Percentiles rank a stretch among this genome's conserved stretches.
These are phyloP conservation scores for Wallacemonas rigidus DNA, from an alignment of 208 protist genomes.

Conservation along the genomic window DNA sequence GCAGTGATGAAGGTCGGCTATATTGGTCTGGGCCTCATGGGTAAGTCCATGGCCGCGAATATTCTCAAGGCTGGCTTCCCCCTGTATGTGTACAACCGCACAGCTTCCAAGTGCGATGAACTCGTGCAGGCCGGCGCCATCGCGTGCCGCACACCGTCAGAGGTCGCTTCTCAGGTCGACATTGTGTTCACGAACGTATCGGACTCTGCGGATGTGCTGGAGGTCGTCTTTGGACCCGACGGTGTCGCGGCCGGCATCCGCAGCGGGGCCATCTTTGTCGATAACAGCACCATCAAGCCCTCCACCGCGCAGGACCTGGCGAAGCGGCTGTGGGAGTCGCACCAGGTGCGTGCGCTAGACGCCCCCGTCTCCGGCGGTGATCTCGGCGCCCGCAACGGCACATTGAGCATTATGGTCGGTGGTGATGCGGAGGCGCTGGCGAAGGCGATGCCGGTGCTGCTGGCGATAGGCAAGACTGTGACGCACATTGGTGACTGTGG, in stretches of 20 bases:
- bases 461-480: constrained; percentile 82
- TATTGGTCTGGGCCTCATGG: constrained; percentile 94
- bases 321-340: constrained; percentile 64
- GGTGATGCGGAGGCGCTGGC: constrained; percentile 82
- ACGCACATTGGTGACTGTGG: constrained; percentile 89
- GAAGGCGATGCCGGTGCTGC: constrained; percentile 73
- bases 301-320: constrained; percentile 89
- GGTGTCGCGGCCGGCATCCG: constrained; percentile 83
- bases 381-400: constrained; percentile 92
- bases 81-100: constrained; percentile 90
- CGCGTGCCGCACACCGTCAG: constrained; percentile 63
- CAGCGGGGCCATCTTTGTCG: constrained; percentile 81
- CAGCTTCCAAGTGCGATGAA: constrained; percentile 71
- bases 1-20: constrained; percentile 80
- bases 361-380: constrained; percentile 96
- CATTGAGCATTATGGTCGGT: constrained; percentile 95
- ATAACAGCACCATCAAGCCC: constrained; percentile 97
- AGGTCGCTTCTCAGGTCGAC: constrained; percentile 81
- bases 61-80: constrained; percentile 89
- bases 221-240: constrained; percentile 82
- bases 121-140: constrained; percentile 79
- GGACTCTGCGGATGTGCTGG: constrained; percentile 87
- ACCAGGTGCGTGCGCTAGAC: constrained; percentile 87
- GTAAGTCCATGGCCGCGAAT: constrained; percentile 90
- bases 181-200: constrained; percentile 94